Evolutionary conservation across 164 flowering plant genomes (phyloP).

Genomic region (Macadamia integrifolia): DNA sequence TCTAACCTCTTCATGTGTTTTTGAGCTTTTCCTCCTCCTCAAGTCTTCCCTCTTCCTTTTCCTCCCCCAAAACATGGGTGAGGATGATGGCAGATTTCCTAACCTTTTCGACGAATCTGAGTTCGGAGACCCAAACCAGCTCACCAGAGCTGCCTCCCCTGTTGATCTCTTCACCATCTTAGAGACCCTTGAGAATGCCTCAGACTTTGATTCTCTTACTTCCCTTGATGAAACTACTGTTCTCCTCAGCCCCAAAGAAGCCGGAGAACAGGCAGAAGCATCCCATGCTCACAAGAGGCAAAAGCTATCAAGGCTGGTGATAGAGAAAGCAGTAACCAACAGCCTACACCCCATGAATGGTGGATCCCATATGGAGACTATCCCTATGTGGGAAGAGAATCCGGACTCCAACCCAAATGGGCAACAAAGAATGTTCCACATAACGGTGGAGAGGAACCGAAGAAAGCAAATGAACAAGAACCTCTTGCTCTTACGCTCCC

Average conservation of each 20-base stretch:
- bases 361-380: no score
- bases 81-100: slow-evolving; percentile 31
- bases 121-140: slow-evolving; percentile 26
- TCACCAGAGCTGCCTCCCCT: slow-evolving; percentile 25
- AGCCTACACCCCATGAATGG: no score
- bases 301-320: slow-evolving; percentile 7
- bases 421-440: slow-evolving; percentile 52
- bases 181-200: slow-evolving; percentile 42
- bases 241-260: slow-evolving; percentile 11
- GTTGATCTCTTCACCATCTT: slow-evolving; percentile 69
- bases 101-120: slow-evolving; percentile 36
- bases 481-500: slow-evolving; percentile 61
- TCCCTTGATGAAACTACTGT: slow-evolving; percentile 15
- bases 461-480: slow-evolving; percentile 96
- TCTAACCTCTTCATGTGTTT: background rate
- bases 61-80: background rate
- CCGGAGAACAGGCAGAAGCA: slow-evolving; percentile 11
- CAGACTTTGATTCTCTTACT: slow-evolving; percentile 23
- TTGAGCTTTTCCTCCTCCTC: no score
- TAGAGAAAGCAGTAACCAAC: slow-evolving; percentile 15
- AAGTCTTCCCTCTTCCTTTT: background rate
- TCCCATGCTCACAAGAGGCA: slow-evolving; percentile 27
- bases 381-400: no score
- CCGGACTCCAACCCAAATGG: slow-evolving; percentile 20
- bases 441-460: slow-evolving; percentile 84